A percentile compares a stretch with the other conserved stretches of the same genome.
phyloP scores from a whole-genome alignment of 2,329 filamentous ascomycete species.

The Alternaria sp. region DNA sequence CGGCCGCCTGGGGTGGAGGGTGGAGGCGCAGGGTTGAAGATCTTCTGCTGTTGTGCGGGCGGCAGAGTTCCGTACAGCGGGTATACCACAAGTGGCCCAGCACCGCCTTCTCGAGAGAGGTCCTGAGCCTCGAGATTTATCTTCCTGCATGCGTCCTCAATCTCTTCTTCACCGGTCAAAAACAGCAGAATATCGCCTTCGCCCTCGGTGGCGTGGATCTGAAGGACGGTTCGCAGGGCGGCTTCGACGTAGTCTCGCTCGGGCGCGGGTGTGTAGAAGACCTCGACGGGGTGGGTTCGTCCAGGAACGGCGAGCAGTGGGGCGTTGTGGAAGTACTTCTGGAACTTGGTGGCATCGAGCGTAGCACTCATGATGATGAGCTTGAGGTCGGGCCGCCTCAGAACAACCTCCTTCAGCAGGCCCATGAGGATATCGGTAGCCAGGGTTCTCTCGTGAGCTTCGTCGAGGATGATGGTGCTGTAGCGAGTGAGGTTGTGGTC shows the following conservation, averaged over 20 bases:
- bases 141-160: conserved; percentile 94
- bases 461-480: conserved; percentile 97
- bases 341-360: conserved; percentile 96
- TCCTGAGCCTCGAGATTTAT: conserved; percentile 91
- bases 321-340: conserved; percentile 94
- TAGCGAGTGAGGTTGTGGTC: conserved; percentile 90
- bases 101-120: conserved; percentile 87
- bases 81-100: conserved; percentile 88
- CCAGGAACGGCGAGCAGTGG: conserved; percentile 93
- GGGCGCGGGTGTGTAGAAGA: conserved; percentile 96
- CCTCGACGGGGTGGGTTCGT: conserved; percentile 94
- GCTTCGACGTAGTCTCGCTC: conserved; percentile 98
- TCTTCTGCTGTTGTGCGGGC: conserved; percentile 90
- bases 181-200: conserved; percentile 95
- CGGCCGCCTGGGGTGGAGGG: conserved; percentile 77
- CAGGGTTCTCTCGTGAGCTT: conserved; percentile 97
- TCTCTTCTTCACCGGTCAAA: conserved; percentile 97
- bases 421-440: conserved; percentile 95
- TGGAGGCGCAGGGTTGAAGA: conserved; percentile 87
- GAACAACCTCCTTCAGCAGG: conserved; percentile 90
- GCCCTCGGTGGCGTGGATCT: conserved; percentile 91
- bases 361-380: conserved; percentile 97
- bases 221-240: conserved; percentile 89
- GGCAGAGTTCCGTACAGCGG: conserved; percentile 94
- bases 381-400: conserved; percentile 85